Evolutionary conservation across 208 protist genomes (phyloP), one percentile per base, ranked within the genome.

Genomic region (Phytomonas francai): DNA sequence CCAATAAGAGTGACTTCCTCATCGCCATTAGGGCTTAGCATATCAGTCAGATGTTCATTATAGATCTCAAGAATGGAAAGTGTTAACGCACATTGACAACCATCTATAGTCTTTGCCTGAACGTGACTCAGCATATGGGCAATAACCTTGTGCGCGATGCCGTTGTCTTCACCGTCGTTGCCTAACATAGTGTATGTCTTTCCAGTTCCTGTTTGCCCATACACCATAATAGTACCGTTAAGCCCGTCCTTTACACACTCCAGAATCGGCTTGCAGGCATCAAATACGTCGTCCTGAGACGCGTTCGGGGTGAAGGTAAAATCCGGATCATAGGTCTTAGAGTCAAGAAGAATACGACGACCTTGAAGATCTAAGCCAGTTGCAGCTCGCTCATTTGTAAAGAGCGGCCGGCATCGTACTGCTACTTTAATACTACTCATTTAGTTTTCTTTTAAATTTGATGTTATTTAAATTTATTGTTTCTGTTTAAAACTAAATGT

Each of bases 121-220:
- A 94, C 84, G 61, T 95, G 85, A 45, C 96, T 91, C 36, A 98
- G 83, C 76, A 98, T 92, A 67, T 97, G 68, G 0, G 68, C 90
- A 27, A 98, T 94, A 25, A 93, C 83, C 65, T 91, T 85, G 83
- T 97, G 92, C 58, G 94, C 95, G 45, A 97, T 82, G 30, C 88
- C 88, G 63, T 79, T 74, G 65, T 81, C 77, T 28, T 65, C 75
- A 19, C 61, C 84, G 2, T 76, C 69, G n/a, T 67, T 77, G 31
- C 93, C 93, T 25, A 97, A 79, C 97, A 98, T 98, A 7, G 97
- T 98, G 83, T 95, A 94, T 12, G 96, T 98, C 81, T 98, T 98
- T 7, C 97, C 97, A 2, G 94, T 98, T 25, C 96, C 93, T 9
- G 93, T 98, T 79, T 98, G 95, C 3, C 95, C 94, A 73, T 98